A percentile compares a stretch with the other conserved stretches of the same genome.
phyloP scores from a whole-genome alignment of 2,329 filamentous ascomycete genomes.

The Alternaria incomplexa region DNA sequence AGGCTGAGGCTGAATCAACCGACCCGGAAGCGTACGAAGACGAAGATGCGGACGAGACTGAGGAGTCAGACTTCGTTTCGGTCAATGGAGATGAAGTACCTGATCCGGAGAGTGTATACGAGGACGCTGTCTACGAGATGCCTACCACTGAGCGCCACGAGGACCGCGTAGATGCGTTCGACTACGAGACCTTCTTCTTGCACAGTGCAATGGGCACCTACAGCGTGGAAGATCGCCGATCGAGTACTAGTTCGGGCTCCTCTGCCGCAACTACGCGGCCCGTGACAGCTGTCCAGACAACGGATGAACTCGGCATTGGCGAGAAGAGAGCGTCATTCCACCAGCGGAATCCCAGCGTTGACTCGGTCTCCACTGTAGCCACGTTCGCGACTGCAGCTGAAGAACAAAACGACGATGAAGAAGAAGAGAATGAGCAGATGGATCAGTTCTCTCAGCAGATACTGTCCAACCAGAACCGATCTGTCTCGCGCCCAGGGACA shows the following conservation, averaged over 20 bases:
- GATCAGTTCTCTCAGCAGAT: conserved; percentile 47
- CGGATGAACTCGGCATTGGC: conserved; percentile 24
- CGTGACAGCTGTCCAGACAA: conserved; percentile 33
- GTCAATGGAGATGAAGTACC: conserved; percentile 34
- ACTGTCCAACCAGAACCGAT: conserved; percentile 28
- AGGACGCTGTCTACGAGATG: conserved; percentile 52
- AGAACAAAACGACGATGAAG: conserved; percentile 49
- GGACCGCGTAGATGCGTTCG: conserved; percentile 92
- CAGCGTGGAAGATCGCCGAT: conserved; percentile 62
- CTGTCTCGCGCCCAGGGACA: conserved; percentile 19
- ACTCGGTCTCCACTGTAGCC: conserved; percentile 66
- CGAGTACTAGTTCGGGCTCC: conserved; percentile 59
- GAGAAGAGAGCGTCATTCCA: conserved; percentile 46
- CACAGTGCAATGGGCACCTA: conserved; percentile 89
- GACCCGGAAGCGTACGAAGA: conserved; percentile 25
- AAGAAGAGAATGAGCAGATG: conserved; percentile 50
- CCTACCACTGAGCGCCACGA: conserved; percentile 70
- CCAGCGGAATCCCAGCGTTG: conserved; percentile 61
- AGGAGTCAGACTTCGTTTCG: conserved; percentile 51
- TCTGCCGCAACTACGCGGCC: conserved; percentile 60
- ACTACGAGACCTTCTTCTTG: conserved; percentile 95
- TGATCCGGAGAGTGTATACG: conserved; percentile 49
- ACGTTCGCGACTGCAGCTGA: conserved; percentile 70
- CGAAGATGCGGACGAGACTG: conserved; percentile 38
- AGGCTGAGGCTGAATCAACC: conserved; percentile 28